Base-by-base conservation (phyloP, 1,284 basidiomycete species). In the Pseudozyma pruni region DNA sequence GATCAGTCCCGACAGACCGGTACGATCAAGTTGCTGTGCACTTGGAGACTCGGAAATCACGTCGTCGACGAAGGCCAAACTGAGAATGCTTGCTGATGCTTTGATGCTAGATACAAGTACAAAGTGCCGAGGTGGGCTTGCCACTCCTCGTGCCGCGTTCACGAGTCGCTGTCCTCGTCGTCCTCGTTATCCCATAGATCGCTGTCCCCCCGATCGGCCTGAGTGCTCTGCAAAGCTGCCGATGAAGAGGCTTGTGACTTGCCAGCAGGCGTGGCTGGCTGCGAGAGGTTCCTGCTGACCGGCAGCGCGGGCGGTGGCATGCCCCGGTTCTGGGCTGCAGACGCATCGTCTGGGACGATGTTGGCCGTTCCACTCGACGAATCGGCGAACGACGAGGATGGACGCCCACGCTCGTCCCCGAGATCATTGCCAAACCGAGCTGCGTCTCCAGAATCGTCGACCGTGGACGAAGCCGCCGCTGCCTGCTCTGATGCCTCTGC, bases 401-500 rank as follows among this genome's bases (percentile, higher is more conserved):
- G 48, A 27, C 60, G 67, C 6, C 75, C 71, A 53, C 74, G 76
- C 1, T 74, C 69, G 4, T 16, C 11, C 7, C 32, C 4, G 6
- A 74, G 68, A 25, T 71, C 71, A 37, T 77, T 72, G 8, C 70
- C 48, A 51, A 75, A 69, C 33, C 76, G 73, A 37, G 69, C 67
- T 16, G 43, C 48, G 6, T 51, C 56, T n/a, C 41, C 43, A 43
- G 49, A 39, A 10, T 22, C 40, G 19, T 62, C 62, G 14, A 47
- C 55, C 22, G 43, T 41, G 22, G 39, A 76, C 23, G 35, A 46
- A 31, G 50, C 31, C n/a, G 35, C 53, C 1, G 52, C 52, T 19
- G 55, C 61, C 37, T 72, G 51, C 46, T 57, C 49, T 3, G 68
- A 67, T 29, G 72, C 75, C 16, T 73, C 60, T 10, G 64, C 75